phyloP scores from a whole-genome alignment of 768 basidiomycete species.

The Suillus brevipes region DNA sequence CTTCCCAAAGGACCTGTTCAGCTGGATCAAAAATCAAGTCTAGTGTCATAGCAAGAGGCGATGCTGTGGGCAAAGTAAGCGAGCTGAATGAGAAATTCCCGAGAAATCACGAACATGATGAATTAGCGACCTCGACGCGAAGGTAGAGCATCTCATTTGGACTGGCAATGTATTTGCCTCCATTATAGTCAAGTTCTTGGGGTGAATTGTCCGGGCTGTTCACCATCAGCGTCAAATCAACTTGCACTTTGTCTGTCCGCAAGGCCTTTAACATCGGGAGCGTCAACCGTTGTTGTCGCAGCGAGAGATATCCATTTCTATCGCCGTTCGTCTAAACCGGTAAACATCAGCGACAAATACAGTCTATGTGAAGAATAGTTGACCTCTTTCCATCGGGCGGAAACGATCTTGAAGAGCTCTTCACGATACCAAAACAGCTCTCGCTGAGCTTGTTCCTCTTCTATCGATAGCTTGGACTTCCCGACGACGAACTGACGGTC shows the following conservation, averaged over 20 bases:
- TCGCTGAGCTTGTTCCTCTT: conserved; percentile 63
- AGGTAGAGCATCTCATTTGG: conserved; percentile 68
- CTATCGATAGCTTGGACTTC: conserved; percentile 60
- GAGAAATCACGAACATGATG: conserved; percentile 53
- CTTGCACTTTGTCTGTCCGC: conserved; percentile 62
- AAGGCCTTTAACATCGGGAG: conserved; percentile 77
- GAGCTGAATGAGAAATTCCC: conserved; percentile 6
- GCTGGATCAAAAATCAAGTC: conserved; percentile 57
- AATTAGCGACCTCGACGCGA: conserved; percentile 56
- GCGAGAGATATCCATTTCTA: conserved; percentile 72
- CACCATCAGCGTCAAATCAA: conserved; percentile 53
- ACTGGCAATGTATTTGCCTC: conserved; percentile 48
- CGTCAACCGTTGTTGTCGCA: conserved; percentile 78
- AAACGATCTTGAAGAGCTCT: conserved; percentile 68
- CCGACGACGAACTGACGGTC: conserved; percentile 90
- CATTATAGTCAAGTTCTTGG: conserved; percentile 16
- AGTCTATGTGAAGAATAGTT: conserved; percentile 17
- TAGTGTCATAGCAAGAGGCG: conserved; percentile 51
- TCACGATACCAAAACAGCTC: conserved; percentile 98
- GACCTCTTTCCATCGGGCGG: conserved; percentile 87
- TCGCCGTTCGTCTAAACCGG: conserved; percentile 68
- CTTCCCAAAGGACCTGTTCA: conserved; percentile 71
- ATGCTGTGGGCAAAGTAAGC: conserved; percentile 38
- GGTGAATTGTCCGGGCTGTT: conserved; percentile 24
- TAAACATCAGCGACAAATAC: conserved; percentile 6